phyloP scores from a whole-genome alignment of 495 filamentous ascomycete species.

The Astrothelium macrocarpum region DNA sequence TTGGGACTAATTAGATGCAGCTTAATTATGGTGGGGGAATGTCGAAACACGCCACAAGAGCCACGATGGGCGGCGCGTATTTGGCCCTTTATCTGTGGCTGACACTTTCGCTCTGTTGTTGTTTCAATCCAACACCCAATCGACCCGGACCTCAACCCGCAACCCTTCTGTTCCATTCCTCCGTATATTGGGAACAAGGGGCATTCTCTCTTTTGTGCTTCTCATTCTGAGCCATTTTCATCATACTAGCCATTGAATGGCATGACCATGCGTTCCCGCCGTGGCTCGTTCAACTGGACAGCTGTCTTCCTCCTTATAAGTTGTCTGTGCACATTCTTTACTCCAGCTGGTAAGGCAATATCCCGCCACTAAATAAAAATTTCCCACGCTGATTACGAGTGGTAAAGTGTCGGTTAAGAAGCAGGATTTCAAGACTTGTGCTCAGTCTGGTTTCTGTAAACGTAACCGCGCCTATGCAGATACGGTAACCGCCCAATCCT shows the following conservation, averaged over 20 bases:
- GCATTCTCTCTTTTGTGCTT: neutral
- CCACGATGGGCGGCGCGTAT: neutral
- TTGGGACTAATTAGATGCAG: too few species aligned
- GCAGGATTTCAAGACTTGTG: conserved; percentile 91
- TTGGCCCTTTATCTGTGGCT: neutral
- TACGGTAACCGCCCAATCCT: conserved; percentile 49
- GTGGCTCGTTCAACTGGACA: conserved; percentile 16
- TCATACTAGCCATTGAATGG: neutral
- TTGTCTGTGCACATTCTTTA: conserved; percentile 6
- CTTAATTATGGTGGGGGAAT: too few species aligned
- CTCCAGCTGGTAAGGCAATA: conserved; percentile 27
- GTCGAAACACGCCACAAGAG: neutral
- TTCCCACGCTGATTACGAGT: neutral
- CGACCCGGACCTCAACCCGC: neutral
- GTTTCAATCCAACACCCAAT: neutral
- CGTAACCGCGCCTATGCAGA: conserved; percentile 88
- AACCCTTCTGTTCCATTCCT: neutral
- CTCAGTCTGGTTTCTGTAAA: conserved; percentile 91
- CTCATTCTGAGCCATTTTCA: neutral
- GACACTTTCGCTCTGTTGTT: neutral
- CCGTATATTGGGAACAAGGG: neutral
- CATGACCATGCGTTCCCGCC: neutral
- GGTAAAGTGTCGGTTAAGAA: conserved; percentile 73
- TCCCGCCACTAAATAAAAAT: neutral
- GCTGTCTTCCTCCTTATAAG: conserved; percentile 15